phyloP scores from a whole-genome alignment of 306 rosid species.

The Prosopis cineraria region DNA sequence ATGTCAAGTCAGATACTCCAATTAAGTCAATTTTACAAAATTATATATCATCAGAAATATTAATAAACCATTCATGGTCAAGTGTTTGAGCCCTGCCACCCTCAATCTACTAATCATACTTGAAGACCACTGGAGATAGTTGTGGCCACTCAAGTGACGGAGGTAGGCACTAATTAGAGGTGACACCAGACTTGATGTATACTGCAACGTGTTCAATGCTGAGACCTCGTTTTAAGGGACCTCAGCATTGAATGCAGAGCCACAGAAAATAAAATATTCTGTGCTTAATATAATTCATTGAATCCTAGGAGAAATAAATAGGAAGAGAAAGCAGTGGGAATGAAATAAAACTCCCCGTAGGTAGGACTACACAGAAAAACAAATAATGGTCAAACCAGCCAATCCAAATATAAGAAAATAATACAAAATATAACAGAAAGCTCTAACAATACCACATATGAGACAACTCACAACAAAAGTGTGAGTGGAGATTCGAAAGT shows the following conservation, averaged over 20 bases:
- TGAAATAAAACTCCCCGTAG: background rate
- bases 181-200: background rate
- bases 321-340: background rate
- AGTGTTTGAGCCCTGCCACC: background rate
- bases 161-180: background rate
- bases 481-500: no score
- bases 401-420: background rate
- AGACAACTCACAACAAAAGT: background rate
- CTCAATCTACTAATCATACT: background rate
- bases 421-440: background rate
- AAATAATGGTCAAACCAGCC: background rate
- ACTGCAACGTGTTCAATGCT: background rate
- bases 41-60: constrained; percentile 11
- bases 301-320: background rate
- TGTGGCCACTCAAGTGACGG: background rate
- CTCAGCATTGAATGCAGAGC: background rate
- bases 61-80: background rate
- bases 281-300: background rate
- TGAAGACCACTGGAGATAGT: background rate
- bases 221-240: background rate
- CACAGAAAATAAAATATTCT: background rate
- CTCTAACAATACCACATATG: background rate
- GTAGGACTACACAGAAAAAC: background rate
- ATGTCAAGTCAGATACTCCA: constrained; percentile 17
- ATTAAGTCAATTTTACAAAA: constrained; percentile 10